A percentile compares a stretch with the other conserved stretches of the same genome.
phyloP scores from a whole-genome alignment of 148 eudicot genomes.

The Rhododendron griersonianum region DNA sequence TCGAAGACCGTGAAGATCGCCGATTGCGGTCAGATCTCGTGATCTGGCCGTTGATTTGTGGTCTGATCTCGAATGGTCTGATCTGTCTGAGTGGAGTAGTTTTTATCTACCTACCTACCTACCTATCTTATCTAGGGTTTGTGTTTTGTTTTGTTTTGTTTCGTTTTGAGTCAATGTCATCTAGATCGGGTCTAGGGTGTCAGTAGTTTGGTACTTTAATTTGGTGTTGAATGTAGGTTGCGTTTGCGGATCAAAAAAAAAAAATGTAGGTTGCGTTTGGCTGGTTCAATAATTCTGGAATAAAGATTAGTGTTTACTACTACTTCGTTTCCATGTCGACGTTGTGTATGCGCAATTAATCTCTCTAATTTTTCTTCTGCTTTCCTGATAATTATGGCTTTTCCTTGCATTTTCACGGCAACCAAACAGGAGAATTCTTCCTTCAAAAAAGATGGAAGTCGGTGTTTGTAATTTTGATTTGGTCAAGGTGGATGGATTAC shows the following conservation, averaged over 20 bases:
- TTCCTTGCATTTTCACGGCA: neutral
- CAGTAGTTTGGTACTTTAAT: neutral
- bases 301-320: neutral
- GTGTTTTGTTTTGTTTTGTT: neutral
- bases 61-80: neutral
- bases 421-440: neutral
- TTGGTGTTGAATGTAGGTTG: neutral
- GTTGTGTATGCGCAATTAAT: neutral
- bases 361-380: neutral
- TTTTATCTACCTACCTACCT: neutral
- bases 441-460: neutral
- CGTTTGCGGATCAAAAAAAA: too few species aligned
- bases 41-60: neutral
- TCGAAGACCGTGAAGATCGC: slow-evolving; percentile 42
- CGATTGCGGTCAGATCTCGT: slow-evolving; percentile 56
- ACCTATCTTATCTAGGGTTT: neutral
- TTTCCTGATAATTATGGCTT: neutral
- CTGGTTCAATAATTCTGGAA: neutral
- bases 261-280: neutral
- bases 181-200: neutral
- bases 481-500: neutral
- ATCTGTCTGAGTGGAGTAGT: neutral
- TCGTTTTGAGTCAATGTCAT: neutral
- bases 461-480: neutral
- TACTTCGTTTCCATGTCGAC: neutral